phyloP scores from a whole-genome alignment of 2,329 filamentous ascomycete genomes.

The Cadophora gregata region DNA sequence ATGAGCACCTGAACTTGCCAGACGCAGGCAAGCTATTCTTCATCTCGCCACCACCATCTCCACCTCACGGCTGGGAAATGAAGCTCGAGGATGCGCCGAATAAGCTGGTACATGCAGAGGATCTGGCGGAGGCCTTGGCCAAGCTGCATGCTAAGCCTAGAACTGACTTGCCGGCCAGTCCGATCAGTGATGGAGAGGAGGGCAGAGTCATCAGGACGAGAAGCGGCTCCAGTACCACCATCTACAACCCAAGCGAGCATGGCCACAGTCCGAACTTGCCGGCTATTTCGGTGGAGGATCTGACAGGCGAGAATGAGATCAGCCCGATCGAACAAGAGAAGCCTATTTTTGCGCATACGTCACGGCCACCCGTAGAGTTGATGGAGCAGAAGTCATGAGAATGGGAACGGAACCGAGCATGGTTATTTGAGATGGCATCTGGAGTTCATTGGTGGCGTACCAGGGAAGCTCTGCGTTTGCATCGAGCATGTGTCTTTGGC shows the following conservation, averaged over 20 bases:
- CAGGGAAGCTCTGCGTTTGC: conserved; percentile 35
- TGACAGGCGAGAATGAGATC: conserved; percentile 57
- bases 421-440: conserved; percentile 18
- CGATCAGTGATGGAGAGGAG: conserved; percentile 47
- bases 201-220: conserved; percentile 44
- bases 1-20: conserved; percentile 68
- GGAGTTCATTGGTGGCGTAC: conserved; percentile 20
- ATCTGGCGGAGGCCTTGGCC: conserved; percentile 69
- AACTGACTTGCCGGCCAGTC: conserved; percentile 48
- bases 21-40: conserved; percentile 76
- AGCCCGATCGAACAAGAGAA: conserved; percentile 51
- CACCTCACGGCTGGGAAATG: conserved; percentile 73
- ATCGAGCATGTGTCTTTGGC: conserved; percentile 30
- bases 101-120: conserved; percentile 72
- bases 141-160: conserved; percentile 58
- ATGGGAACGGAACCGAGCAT: neutral
- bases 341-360: conserved; percentile 64
- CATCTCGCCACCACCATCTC: conserved; percentile 72
- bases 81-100: conserved; percentile 72
- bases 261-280: conserved; percentile 62
- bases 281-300: conserved; percentile 70
- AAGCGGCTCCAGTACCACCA: conserved; percentile 68
- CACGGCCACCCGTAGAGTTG: conserved; percentile 68
- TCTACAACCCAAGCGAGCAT: conserved; percentile 66
- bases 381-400: conserved; percentile 49